phyloP scores from a whole-genome alignment of 495 filamentous ascomycete genomes.

The Neohortaea acidophila region DNA sequence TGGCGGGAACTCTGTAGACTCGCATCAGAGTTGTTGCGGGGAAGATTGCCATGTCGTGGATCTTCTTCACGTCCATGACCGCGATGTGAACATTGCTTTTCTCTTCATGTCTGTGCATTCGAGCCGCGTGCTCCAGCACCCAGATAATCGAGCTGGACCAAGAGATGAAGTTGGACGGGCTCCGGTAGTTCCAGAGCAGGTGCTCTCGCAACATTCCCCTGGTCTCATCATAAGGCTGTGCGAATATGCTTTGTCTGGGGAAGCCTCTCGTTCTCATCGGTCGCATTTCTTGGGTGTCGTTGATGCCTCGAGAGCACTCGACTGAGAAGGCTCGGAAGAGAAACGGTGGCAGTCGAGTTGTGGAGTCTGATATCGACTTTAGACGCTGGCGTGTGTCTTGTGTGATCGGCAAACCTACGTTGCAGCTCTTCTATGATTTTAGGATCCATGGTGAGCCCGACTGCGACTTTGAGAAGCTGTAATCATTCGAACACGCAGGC shows the following conservation, averaged over 20 bases:
- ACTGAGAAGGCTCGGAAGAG: neutral
- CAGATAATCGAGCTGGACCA: slow-evolving; percentile 4
- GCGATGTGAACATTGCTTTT: slow-evolving; percentile 1
- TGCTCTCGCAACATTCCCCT: neutral
- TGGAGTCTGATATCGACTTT: too few species aligned
- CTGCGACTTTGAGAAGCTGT: too few species aligned
- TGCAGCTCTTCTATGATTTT: too few species aligned
- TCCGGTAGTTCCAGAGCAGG: neutral
- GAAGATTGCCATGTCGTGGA: too few species aligned
- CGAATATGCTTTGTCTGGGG: neutral
- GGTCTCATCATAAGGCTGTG: neutral
- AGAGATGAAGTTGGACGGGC: slow-evolving; percentile 3
- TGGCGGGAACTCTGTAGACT: too few species aligned
- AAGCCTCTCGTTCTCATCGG: neutral
- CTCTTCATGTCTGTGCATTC: neutral
- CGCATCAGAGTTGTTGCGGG: too few species aligned
- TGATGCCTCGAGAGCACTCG: neutral
- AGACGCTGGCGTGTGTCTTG: too few species aligned
- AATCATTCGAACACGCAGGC: too few species aligned
- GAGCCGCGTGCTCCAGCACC: slow-evolving; percentile 3
- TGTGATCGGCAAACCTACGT: too few species aligned
- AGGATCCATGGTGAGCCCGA: too few species aligned
- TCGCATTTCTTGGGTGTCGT: neutral
- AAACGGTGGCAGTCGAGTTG: neutral
- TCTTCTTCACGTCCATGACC: slow-evolving; percentile 5